Conservation (phyloP, 371 early-diverging fungal genomes). For the Syncephalastrum racemosum region DNA sequence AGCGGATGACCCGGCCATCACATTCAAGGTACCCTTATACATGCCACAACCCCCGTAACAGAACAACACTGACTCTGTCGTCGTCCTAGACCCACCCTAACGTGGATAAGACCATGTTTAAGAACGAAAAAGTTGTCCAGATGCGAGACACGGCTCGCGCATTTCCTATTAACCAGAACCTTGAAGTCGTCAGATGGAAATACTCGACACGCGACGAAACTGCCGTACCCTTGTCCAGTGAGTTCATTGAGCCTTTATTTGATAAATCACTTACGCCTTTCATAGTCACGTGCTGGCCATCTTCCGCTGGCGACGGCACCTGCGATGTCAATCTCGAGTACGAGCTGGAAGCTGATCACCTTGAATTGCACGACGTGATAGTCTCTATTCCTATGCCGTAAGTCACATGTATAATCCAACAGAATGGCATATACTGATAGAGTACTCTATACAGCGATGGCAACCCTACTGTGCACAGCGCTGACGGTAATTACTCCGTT, state of each 20-base stretch:
- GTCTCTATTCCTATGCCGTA: conserved; percentile 90
- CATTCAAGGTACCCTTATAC: conserved; percentile 66
- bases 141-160: conserved; percentile 78
- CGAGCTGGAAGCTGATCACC: conserved; percentile 73
- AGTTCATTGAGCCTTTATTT: conserved; percentile 7
- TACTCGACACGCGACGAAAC: conserved; percentile 78
- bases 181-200: conserved; percentile 90
- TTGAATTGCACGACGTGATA: conserved; percentile 84
- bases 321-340: conserved; percentile 95
- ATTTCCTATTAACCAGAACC: conserved; percentile 86
- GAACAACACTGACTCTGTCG: neutral
- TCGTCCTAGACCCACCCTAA: conserved; percentile 94
- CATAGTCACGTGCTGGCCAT: conserved; percentile 95
- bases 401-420: conserved; percentile 22
- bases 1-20: conserved; percentile 61
- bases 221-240: conserved; percentile 82
- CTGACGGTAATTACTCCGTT: conserved; percentile 78
- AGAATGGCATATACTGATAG: neutral
- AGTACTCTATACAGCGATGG: conserved; percentile 41
- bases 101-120: conserved; percentile 89
- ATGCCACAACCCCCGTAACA: neutral
- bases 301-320: conserved; percentile 83
- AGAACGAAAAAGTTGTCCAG: conserved; percentile 67
- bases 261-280: neutral
- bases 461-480: conserved; percentile 69